Conservation (phyloP, 2,329 filamentous ascomycete genomes). For the Cladosporium sp. region DNA sequence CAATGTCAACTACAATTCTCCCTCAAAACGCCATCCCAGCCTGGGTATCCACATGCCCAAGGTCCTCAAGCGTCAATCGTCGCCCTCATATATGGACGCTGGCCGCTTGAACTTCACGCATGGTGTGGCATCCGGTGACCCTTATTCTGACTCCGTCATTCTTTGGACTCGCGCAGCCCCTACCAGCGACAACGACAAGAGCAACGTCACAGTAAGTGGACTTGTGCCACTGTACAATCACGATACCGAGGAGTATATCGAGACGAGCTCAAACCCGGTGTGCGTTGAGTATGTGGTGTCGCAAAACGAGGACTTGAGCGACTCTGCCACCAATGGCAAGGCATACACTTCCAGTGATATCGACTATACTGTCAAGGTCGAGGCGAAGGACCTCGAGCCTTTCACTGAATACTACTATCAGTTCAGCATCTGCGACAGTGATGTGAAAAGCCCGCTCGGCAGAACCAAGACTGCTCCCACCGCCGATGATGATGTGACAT, state of each 20-base stretch:
- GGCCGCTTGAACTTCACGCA: constrained; percentile 59
- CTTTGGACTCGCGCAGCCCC: constrained; percentile 35
- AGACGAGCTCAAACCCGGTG: constrained; percentile 20
- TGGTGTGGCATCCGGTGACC: constrained; percentile 40
- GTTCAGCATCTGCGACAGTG: constrained; percentile 22
- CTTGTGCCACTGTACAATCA: constrained; percentile 25
- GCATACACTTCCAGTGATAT: constrained; percentile 28
- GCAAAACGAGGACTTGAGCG: constrained; percentile 16
- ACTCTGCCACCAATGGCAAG: constrained; percentile 17
- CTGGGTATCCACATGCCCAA: constrained; percentile 61
- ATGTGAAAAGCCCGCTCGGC: constrained; percentile 21
- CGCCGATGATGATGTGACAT: constrained; percentile 20
- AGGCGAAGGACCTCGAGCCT: constrained; percentile 21
- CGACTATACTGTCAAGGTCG: constrained; percentile 28
- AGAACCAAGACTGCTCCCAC: constrained; percentile 26
- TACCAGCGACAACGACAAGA: constrained; percentile 21
- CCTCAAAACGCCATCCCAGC: constrained; percentile 58
- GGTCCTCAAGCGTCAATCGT: constrained; percentile 51
- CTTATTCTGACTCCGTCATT: constrained; percentile 39
- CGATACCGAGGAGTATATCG: constrained; percentile 24
- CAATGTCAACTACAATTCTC: constrained; percentile 65
- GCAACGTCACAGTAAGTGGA: constrained; percentile 26
- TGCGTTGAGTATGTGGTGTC: constrained; percentile 22
- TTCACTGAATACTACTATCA: constrained; percentile 28
- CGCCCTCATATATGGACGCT: constrained; percentile 39